Conservation (phyloP, 2,329 filamentous ascomycete genomes). For the Fusarium coffeatum region DNA sequence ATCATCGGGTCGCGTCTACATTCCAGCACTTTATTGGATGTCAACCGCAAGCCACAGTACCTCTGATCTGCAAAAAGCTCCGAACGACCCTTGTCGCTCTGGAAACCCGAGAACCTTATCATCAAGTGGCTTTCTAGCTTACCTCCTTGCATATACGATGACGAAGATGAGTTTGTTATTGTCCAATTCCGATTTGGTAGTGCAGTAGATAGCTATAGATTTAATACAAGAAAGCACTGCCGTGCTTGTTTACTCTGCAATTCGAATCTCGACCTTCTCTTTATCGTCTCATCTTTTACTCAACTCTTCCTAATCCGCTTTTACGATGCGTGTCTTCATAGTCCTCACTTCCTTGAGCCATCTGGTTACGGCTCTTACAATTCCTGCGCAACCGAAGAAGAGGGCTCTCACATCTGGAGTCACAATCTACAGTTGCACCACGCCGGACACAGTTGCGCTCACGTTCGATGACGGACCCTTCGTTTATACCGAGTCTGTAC, state of each 20-base stretch:
- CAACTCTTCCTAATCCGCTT: too few species aligned
- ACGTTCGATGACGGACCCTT: conserved; percentile 27
- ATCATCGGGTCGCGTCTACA: not conserved
- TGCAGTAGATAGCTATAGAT: not conserved
- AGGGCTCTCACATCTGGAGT: not conserved
- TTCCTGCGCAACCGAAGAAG: not conserved
- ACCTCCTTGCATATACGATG: conserved; percentile 20
- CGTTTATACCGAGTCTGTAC: conserved; percentile 15
- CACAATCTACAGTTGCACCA: conserved; percentile 20
- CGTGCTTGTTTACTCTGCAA: not conserved
- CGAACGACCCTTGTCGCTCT: conserved; percentile 12
- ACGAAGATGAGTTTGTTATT: conserved; percentile 13
- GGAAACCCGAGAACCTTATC: conserved; percentile 20
- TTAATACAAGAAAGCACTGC: not conserved
- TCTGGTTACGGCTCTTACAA: not conserved
- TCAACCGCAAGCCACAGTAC: not conserved
- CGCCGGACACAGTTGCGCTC: conserved; percentile 12
- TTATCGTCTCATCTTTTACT: not conserved
- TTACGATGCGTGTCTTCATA: conserved; percentile 1
- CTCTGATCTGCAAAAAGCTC: not conserved
- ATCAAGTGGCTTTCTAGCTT: not conserved
- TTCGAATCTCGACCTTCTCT: not conserved
- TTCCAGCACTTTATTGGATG: not conserved
- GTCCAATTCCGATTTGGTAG: not conserved
- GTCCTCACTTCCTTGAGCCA: not conserved